phyloP scores from a whole-genome alignment of 129 eudicot species.

The Silybum marianum region DNA sequence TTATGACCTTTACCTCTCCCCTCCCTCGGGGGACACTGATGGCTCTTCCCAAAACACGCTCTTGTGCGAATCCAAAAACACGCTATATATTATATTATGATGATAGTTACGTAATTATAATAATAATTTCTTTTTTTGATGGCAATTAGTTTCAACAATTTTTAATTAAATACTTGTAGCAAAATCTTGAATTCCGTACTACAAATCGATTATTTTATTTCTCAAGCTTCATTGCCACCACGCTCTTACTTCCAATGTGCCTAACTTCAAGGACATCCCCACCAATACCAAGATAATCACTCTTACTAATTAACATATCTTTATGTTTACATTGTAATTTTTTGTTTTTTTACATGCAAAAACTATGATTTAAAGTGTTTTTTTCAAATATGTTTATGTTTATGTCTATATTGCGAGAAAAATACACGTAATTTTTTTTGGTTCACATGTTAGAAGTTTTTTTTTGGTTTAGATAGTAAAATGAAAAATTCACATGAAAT shows the following conservation, averaged over 20 bases:
- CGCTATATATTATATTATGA: neutral
- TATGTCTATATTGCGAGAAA: too few species aligned
- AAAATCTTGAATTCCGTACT: neutral
- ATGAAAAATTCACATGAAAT: too few species aligned
- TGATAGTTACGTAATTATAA: neutral
- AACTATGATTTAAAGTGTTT: too few species aligned
- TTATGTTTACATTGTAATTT: too few species aligned
- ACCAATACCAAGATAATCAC: constrained; percentile 18
- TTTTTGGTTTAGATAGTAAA: too few species aligned
- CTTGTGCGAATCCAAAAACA: neutral
- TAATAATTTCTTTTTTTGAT: neutral
- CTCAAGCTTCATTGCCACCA: constrained; percentile 14
- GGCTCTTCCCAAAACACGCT: neutral
- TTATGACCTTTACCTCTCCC: neutral
- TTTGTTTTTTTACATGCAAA: too few species aligned
- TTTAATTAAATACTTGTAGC: neutral
- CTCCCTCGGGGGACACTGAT: neutral
- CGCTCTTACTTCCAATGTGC: constrained; percentile 26
- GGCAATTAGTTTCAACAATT: neutral
- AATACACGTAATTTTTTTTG: too few species aligned
- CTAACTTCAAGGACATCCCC: constrained; percentile 37
- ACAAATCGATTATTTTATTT: constrained; percentile 15
- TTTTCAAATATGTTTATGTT: too few species aligned
- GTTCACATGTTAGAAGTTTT: too few species aligned
- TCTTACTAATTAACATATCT: neutral